These are phyloP conservation scores for Salix suchowensis DNA, from an alignment of 345 rosid genomes.

Conservation along the genomic window DNA sequence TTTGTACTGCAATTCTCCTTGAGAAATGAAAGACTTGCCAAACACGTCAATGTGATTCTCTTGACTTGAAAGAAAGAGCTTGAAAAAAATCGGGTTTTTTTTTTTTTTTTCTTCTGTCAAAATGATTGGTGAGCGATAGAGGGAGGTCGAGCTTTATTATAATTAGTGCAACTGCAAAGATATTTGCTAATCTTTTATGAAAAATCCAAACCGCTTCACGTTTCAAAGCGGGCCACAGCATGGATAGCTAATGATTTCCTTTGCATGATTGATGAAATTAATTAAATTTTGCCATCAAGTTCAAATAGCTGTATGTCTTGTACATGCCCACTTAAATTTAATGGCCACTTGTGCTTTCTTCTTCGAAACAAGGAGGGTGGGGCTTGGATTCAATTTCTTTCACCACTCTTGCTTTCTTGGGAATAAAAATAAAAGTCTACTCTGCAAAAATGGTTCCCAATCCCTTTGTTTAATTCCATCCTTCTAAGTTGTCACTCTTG, in stretches of 20 bases:
- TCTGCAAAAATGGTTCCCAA: background rate
- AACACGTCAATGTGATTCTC: background rate
- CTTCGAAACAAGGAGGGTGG: background rate
- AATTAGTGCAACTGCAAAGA: background rate
- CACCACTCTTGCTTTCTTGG: background rate
- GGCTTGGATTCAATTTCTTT: background rate
- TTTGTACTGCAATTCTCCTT: no score
- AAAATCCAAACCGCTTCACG: slow-evolving; percentile 28
- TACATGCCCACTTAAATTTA: no score
- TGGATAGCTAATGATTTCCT: slow-evolving; percentile 24
- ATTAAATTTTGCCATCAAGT: background rate
- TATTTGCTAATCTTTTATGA: slow-evolving; percentile 13
- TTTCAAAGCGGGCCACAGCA: slow-evolving; percentile 28
- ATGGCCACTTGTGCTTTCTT: background rate
- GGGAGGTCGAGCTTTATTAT: background rate
- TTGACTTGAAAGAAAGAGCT: no score
- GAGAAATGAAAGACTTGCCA: background rate
- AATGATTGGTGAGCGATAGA: slow-evolving; percentile 13
- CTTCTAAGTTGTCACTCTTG: background rate
- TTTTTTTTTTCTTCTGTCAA: slow-evolving; percentile 7
- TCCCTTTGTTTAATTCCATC: background rate
- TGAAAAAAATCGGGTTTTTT: background rate
- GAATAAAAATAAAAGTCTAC: background rate
- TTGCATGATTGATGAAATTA: slow-evolving; percentile 9
- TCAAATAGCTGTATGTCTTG: background rate